Base-by-base conservation (phyloP, 257 asterid species). In the Nicotiana tomentosiformis region DNA sequence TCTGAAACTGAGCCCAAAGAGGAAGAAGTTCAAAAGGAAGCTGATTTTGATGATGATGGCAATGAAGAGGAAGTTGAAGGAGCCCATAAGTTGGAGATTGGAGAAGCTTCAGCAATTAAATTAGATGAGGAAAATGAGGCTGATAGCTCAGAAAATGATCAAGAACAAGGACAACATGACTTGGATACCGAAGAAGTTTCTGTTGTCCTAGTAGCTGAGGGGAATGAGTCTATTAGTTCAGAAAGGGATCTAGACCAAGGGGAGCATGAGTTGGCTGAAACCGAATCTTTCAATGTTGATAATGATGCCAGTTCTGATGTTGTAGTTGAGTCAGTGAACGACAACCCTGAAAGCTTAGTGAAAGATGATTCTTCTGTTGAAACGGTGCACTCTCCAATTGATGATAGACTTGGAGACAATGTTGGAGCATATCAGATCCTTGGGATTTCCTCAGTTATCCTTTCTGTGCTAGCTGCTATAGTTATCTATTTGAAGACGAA, bases 391-490 rank as follows among this genome's bases (percentile, higher is more conserved):
- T 78, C 88, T 17, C 66, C 87, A 12, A 5, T 82, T 68, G 64
- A 26, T 64, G 68, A n/a, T 57, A 79, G 23, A n/a, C 29, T 10
- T 77, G 84, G 79, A 64, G 70, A 61, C 56, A 78, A 67, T 26
- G 32, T 17, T 46, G 20, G 70, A 23, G 69, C 83, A n/a, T 39
- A 15, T 64, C 62, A 37, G 30, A 80, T 67, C 2, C 29, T 85
- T 72, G 89, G 85, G 35, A 61, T 83, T 49, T 78, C 88, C 61
- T 81, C 88, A 61, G 10, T 90, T 16, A 17, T 86, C 3, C 84
- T 86, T 23, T 88, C 87, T 78, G 18, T 89, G 30, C 83, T 76
- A 43, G 88, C 89, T 77, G 89, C 83, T 66, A 89, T 89, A 74
- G 86, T 87, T 15, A 12, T 55, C 85, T 35, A 1, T 79, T 0